Conservation (phyloP, 2,329 filamentous ascomycete species). For the Ceratocystis cacaofunesta region DNA sequence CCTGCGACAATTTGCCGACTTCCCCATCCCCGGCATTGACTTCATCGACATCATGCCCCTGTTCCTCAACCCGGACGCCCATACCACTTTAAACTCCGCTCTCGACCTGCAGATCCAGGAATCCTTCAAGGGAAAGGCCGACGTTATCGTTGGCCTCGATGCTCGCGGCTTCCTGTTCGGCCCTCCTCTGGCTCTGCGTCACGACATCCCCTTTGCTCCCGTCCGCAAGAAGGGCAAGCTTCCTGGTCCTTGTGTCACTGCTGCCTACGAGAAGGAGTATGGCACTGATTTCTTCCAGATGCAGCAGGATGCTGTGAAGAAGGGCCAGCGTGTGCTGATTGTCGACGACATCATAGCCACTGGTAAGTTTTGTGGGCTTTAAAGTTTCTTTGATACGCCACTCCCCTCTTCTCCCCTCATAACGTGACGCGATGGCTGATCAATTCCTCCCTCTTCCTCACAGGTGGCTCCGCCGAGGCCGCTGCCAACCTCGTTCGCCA, state of each 20-base stretch:
- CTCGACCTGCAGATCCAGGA: conserved; percentile 69
- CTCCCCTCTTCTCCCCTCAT: conserved; percentile 7
- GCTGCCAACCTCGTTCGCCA: conserved; percentile 75
- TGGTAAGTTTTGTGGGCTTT: conserved; percentile 41
- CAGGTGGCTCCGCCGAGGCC: conserved; percentile 81
- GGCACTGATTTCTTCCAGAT: conserved; percentile 93
- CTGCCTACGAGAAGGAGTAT: conserved; percentile 88
- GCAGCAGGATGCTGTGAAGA: conserved; percentile 70
- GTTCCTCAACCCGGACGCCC: conserved; percentile 63
- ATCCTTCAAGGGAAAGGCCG: conserved; percentile 51
- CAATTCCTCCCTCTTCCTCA: background rate
- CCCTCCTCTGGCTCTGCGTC: conserved; percentile 66
- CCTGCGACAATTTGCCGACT: conserved; percentile 79
- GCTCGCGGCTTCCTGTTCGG: conserved; percentile 93
- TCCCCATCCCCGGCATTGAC: conserved; percentile 79
- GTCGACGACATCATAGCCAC: conserved; percentile 98
- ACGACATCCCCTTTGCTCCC: conserved; percentile 78
- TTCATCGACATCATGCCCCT: conserved; percentile 98
- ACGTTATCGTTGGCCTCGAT: conserved; percentile 86
- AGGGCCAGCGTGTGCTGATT: conserved; percentile 77
- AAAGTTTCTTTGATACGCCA: conserved; percentile 14
- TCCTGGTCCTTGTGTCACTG: conserved; percentile 73
- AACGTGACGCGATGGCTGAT: conserved; percentile 4
- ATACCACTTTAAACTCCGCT: conserved; percentile 64
- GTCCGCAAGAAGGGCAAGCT: conserved; percentile 94